Base-by-base conservation (phyloP, 805 yeast genomes). In the Cyberlindnera mrakii region DNA sequence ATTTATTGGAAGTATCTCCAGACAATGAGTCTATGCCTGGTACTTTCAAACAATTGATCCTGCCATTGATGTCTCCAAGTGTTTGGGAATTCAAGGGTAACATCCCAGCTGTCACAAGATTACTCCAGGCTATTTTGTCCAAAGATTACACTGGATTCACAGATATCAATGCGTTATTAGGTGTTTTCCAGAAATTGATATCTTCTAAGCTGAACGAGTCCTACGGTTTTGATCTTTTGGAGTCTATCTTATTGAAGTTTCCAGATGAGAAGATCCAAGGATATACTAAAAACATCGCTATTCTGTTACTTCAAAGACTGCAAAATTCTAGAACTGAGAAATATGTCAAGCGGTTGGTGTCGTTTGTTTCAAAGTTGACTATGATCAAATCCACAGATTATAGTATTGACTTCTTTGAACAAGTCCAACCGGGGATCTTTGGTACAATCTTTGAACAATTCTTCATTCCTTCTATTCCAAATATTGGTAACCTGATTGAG, bases 21-120 rank as follows among this genome's bases (percentile, higher is more conserved):
- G 48, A 49, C 13, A 51, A 51, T 2, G 53, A 64, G 0, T 67
- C 73, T 2, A 68, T 93, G 19, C 93, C 97, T 1, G 72, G 66
- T 1, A 68, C 79, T 27, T 86, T 78, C 57, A 75, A 71, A 44
- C 80, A 75, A 43, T 69, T 93, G 39, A 72, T 88, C 17, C 80
- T 80, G 50, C 98, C 99, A 1, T 67, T 93, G 36, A 69, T 93
- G 53, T 77, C 96, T 1, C 97, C 98, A n/a, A 62, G 79, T 6
- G 82, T 90, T 31, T 93, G 99, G 99, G 98, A 93, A 62, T 78
- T 77, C 47, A 74, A 80, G 50, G 99, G 98, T 14, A 93, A 91
- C 53, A 80, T 91, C 30, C 99, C 99, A 3, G 97, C 96, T 2
- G 78, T 91, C 17, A 82, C 95, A 0, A 77, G 96, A 53, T 68